Base-by-base conservation (phyloP, 2,329 filamentous ascomycete species). In the Cercospora brassicicola region DNA sequence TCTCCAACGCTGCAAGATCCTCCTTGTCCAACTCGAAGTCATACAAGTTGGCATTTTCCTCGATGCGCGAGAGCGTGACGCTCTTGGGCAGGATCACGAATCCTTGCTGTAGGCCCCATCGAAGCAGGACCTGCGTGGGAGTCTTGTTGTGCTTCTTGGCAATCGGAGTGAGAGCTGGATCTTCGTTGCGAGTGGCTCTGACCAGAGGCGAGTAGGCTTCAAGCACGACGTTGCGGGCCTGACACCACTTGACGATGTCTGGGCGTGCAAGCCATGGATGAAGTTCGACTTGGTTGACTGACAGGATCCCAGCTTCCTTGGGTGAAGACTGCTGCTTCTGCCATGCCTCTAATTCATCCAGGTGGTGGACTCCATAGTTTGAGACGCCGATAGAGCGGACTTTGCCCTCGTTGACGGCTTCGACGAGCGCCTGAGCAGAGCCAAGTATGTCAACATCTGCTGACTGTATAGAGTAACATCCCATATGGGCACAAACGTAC, bases 221-320 rank as follows among this genome's bases (percentile, higher is more conserved):
- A 23, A 84, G 72, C 4, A 85, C 63, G 1, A 85, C 78, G 33
- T 77, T 79, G 64, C 82, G 78, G 78, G 89, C 84, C 70, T 84
- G 79, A 73, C 91, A 91, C 93, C 93, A 97, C 57, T 87, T 82
- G 8, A 89, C 88, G 69, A 97, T 92, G 75, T 97, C 93, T 23
- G 84, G 82, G n/a, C 93, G 85, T 8, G 89, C 85, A 51, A 93
- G 87, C 93, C 93, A 97, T 0, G 94, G 94, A 79, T 97, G 94
- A 10, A 97, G 82, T 81, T 97, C 94, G 80, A 91, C 93, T 80
- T 97, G 94, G 48, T 92, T 93, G 42, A 97, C 91, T 69, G 89
- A 91, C 75, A 97, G 86, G 48, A 92, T 82, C 26, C 92, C 92
- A 3, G 86, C 87, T 72, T 88, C 89, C 89, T 66, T 76, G 66